Percentiles rank a stretch among this genome's conserved stretches.
Conservation (phyloP, 305 asterid genomes). For the Fraxinus dipetala region DNA sequence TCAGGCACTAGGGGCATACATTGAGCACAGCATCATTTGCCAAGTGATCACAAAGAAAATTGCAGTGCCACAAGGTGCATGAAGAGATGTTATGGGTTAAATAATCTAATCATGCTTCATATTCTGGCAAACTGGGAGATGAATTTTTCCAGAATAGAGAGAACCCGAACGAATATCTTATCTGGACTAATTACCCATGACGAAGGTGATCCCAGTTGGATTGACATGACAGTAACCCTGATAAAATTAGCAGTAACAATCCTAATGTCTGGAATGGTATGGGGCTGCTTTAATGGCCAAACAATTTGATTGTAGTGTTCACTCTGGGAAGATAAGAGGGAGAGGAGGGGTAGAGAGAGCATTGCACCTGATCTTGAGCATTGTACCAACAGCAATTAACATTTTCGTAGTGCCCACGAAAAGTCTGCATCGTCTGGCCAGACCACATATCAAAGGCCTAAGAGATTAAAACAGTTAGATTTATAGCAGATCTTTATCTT, state of each 20-base stretch:
- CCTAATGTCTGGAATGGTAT: background rate
- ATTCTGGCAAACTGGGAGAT: background rate
- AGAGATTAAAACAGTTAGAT: conserved; percentile 18
- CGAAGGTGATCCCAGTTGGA: background rate
- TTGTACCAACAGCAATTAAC: conserved; percentile 87
- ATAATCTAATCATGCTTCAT: background rate
- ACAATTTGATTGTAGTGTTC: background rate
- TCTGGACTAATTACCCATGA: background rate
- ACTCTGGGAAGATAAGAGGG: background rate
- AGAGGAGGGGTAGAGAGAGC: conserved; percentile 13
- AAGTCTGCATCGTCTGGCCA: conserved; percentile 61
- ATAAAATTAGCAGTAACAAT: background rate
- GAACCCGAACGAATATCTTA: background rate
- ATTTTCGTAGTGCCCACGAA: conserved; percentile 85
- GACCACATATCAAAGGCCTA: conserved; percentile 91
- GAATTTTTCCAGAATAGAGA: background rate
- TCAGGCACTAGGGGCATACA: background rate
- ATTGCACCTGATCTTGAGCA: conserved; percentile 67
- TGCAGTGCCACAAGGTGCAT: conserved; percentile 1
- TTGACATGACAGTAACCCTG: background rate
- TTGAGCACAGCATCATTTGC: background rate
- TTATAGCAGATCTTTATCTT: conserved; percentile 3
- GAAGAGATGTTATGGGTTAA: background rate
- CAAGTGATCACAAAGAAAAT: background rate
- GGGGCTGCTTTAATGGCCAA: background rate